A percentile compares a stretch with the other conserved stretches of the same genome.
These are phyloP conservation scores for Bombardia bombarda DNA, from an alignment of 495 filamentous ascomycete species.

Conservation along the genomic window DNA sequence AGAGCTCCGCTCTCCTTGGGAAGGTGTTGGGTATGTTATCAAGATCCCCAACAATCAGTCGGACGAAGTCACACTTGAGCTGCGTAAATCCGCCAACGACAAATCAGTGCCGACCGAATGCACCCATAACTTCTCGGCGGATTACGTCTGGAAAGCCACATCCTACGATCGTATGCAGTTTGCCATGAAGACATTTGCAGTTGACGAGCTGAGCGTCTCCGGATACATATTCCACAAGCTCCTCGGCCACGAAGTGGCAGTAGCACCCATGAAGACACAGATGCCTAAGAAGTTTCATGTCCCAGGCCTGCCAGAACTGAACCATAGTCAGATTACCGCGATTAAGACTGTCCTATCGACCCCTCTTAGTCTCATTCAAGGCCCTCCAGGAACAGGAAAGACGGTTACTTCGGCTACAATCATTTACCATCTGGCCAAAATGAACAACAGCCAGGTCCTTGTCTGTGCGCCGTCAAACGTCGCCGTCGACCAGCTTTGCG, in stretches of 20 bases:
- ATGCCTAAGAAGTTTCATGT: slow-evolving; percentile 96
- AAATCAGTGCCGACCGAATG: slow-evolving; percentile 96
- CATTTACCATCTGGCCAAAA: slow-evolving; percentile 94
- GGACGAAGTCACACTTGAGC: slow-evolving; percentile 92
- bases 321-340: slow-evolving; percentile 90
- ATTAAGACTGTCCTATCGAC: slow-evolving; percentile 94
- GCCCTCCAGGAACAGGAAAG: slow-evolving; percentile 94
- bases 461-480: slow-evolving; percentile 99
- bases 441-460: slow-evolving; percentile 88
- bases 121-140: slow-evolving; percentile 94
- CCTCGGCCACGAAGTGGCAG: slow-evolving; percentile 90
- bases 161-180: slow-evolving; percentile 99
- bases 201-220: slow-evolving; percentile 97
- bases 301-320: slow-evolving; percentile 90
- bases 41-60: slow-evolving; percentile 99
- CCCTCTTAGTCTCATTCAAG: slow-evolving; percentile 91
- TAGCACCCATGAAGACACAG: slow-evolving; percentile 92
- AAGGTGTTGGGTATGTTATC: slow-evolving; percentile 97
- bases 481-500: slow-evolving; percentile 95
- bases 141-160: slow-evolving; percentile 99
- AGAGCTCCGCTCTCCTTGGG: slow-evolving; percentile 89
- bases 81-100: slow-evolving; percentile 66
- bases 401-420: slow-evolving; percentile 99
- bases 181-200: slow-evolving; percentile 98
- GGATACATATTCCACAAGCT: slow-evolving; percentile 99